phyloP scores from a whole-genome alignment of 139 green algal genomes.

The Picochlorum sp. region DNA sequence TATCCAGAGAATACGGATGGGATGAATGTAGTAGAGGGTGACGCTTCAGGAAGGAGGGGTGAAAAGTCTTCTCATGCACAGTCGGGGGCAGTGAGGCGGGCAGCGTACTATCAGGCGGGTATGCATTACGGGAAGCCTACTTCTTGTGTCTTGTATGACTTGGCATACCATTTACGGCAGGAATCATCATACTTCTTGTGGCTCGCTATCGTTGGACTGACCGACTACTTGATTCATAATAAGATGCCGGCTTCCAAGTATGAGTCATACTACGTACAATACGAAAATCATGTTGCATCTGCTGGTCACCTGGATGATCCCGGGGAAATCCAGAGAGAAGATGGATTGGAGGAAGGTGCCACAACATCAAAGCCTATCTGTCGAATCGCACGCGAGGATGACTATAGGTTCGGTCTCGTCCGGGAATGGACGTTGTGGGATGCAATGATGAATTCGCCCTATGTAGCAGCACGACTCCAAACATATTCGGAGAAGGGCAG shows the following conservation, averaged over 20 bases:
- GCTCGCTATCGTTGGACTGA: slow-evolving; percentile 72
- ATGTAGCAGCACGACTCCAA: slow-evolving; percentile 71
- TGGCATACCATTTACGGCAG: slow-evolving; percentile 46
- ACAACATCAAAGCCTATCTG: slow-evolving; percentile 5
- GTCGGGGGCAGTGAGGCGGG: not conserved
- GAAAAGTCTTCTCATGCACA: not conserved
- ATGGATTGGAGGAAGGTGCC: slow-evolving; percentile 1
- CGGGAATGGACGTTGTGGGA: slow-evolving; percentile 83
- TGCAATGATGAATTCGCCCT: slow-evolving; percentile 63
- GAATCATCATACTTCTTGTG: slow-evolving; percentile 64
- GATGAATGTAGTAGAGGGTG: slow-evolving; percentile 8
- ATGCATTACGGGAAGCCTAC: slow-evolving; percentile 60
- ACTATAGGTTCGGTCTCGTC: slow-evolving; percentile 52
- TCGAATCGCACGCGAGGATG: slow-evolving; percentile 28
- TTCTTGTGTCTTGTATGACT: slow-evolving; percentile 54
- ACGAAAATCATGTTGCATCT: slow-evolving; percentile 19
- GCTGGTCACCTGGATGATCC: slow-evolving; percentile 24
- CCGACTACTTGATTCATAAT: slow-evolving; percentile 82
- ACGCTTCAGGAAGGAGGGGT: not conserved
- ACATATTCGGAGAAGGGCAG: slow-evolving; percentile 68
- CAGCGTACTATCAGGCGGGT: slow-evolving; percentile 25
- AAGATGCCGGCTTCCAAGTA: slow-evolving; percentile 39
- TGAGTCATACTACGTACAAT: slow-evolving; percentile 28
- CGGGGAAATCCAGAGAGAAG: slow-evolving; percentile 1
- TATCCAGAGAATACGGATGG: slow-evolving; percentile 28